Conservation (phyloP, 1,284 basidiomycete genomes). For the Austroboletus niveus region DNA sequence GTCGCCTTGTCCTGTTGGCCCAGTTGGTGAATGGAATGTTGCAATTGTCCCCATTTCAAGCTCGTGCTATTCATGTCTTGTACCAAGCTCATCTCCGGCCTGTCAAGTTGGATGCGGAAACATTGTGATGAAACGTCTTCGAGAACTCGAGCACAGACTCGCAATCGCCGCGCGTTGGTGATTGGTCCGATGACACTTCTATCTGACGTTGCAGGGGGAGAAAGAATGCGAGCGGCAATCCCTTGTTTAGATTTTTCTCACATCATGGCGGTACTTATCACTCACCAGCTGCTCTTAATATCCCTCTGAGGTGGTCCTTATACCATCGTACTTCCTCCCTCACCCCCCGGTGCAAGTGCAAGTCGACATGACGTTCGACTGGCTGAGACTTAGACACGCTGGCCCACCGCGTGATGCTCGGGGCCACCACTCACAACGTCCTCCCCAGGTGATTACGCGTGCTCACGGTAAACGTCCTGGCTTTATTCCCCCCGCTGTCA, state of each 20-base stretch:
- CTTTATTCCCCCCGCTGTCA: conserved; percentile 15
- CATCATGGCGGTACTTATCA: conserved; percentile 30
- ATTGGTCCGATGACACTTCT: conserved; percentile 29
- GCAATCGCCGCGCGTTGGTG: conserved; percentile 25
- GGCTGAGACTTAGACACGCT: conserved; percentile 24
- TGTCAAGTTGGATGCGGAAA: conserved; percentile 21
- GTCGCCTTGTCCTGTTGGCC: conserved; percentile 20
- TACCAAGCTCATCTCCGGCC: conserved; percentile 28
- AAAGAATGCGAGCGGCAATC: conserved; percentile 25
- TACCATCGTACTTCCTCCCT: conserved; percentile 3
- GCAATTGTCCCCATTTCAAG: conserved; percentile 10
- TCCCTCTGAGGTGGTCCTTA: conserved; percentile 13
- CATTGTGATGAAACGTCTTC: conserved; percentile 31
- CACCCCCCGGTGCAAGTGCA: conserved; percentile 9
- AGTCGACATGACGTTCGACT: conserved; percentile 27
- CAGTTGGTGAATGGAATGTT: conserved; percentile 23
- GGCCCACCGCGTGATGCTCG: conserved; percentile 18
- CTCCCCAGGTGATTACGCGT: conserved; percentile 13
- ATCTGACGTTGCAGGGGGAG: conserved; percentile 28
- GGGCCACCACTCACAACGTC: conserved; percentile 18
- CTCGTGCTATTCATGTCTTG: conserved; percentile 17
- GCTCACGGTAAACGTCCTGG: conserved; percentile 19
- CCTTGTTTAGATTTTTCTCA: conserved; percentile 26
- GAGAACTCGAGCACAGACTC: conserved; percentile 23
- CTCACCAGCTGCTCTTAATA: conserved; percentile 28